Evolutionary conservation across 208 protist genomes (phyloP), one percentile per base, ranked within the genome.

Genomic region (Phytomonas sp.): DNA sequence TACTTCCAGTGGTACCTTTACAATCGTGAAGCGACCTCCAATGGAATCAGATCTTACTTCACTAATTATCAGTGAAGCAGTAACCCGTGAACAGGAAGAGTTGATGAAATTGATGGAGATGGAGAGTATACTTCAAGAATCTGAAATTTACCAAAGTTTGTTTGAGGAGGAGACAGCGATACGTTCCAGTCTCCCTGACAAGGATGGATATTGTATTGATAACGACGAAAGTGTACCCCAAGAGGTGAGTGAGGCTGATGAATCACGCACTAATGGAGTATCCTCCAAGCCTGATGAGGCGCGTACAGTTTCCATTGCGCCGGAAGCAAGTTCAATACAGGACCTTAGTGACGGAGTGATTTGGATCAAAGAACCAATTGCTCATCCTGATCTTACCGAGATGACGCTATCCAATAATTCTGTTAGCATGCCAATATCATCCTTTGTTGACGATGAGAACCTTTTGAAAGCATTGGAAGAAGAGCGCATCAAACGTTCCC

Each of bases 401-500:
- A n/a, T 0, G 29, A 59, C 63, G 10, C 34, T 11, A 37, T 37
- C 34, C 5, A 37, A 37, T 37, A 8, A 37, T 37, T 37, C 34
- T 37, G 34, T 37, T 37, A 37, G 34, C 34, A 37, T 37, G 34
- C 3, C 3, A 37, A 37, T 3, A 8, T 8, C 34, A 37, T 11
- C 3, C 8, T 37, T 37, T 11, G 5, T 37, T 37, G 3, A 37
- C 34, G 8, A 69, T 11, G 32, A 52, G 71, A 70, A 66, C 29
- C 73, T 87, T 37, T 75, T 77, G 67, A 69, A 37, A 29, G 71
- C 71, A 5, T 60, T 86, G 32, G 69, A 64, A 36, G 32, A 42
- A 11, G 81, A 76, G 37, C 70, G 81, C 12, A 72, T 63, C 66
- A 76, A 80, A 52, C 66, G 78, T 34, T 40, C 60, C 4, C 23